Base-by-base conservation (phyloP, 495 filamentous ascomycete species). In the Xylaria castorea region DNA sequence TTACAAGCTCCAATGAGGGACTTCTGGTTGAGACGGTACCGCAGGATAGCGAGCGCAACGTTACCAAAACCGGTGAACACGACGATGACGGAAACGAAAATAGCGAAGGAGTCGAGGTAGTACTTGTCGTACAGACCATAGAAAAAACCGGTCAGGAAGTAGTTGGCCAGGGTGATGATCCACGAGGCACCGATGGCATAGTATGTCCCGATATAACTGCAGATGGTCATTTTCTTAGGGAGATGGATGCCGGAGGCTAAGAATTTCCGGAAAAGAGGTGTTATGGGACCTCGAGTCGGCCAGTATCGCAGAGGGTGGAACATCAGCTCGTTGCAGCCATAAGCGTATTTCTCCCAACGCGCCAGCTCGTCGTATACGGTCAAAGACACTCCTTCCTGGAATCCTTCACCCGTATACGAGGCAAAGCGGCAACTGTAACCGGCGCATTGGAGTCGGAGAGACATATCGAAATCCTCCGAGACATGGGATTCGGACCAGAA, bases 311-410 rank as follows among this genome's bases (percentile, higher is more conserved):
- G 55, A 1, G 86, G 86, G 75, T 87, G 83, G 65, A 84, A 84
- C 71, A 92, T 76, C 62, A 92, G 79, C 79, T 93, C 91, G 79
- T 89, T 92, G 77, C 91, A 93, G 1, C 91, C 91, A 72, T 91
- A 93, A 1, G 91, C 91, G 78, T 93, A 93, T 75, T 93, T 93
- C 76, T 93, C 91, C 91, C 91, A 93, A 48, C 91, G 89, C 1
- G 89, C 86, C 11, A 93, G 81, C 79, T 93, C 91, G 78, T 93
- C 91, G 79, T 93, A 93, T 20, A 93, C 91, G 14, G 91, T 93
- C 30, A 93, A 82, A 25, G 91, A 92, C 60, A 93, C 91, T 65
- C 91, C 91, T 78, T 93, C 91, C 72, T 92, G 91, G 82, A 92
- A 93, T 22, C 89, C 91, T 9, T 89, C 83, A 50, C 87, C 87